Evolutionary conservation across 768 basidiomycete species (phyloP), one percentile per base, ranked within the genome.

Genomic region (Mycena latifolia): DNA sequence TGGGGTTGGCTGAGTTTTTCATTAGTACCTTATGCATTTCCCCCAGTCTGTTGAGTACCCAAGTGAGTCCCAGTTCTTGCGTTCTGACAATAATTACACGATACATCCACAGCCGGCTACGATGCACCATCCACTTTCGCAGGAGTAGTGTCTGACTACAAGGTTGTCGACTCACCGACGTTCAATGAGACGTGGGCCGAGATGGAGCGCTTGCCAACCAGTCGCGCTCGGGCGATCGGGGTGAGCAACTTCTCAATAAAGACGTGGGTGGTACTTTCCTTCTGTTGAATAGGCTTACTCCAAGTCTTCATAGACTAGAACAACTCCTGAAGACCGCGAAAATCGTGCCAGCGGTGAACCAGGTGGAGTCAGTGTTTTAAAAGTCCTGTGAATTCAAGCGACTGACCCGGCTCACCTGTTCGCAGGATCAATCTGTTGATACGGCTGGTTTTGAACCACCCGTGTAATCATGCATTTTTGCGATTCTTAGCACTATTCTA

Each of bases 211-310:
- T 68, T 88, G 14, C 76, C 83, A 33, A 78, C 77, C 28, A 80
- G 79, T 17, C 83, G 81, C 67, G 84, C 80, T 14, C 82, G 74
- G 57, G 82, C 85, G 2, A 86, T 88, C 64, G 87, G 88, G 0
- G 85, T 89, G 50, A 85, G 85, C 73, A 89, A 89, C 73, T 89
- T 88, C 70, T 86, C 85, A 6, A 76, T 87, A 61, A 86, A 87
- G 69, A 87, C 80, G 85, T 87, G 59, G 20, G 81, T 73, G 8
- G 24, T n/a, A n/a, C 22, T 7, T 39, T 18, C 6, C 46, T 22
- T 10, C 24, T 5, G 20, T 55, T 24, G n/a, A 28, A 14, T 18
- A 28, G 17, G 18, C 25, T 50, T 12, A 24, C 20, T 27, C 43
- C 17, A 41, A 28, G 48, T 61, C 53, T 5, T 8, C 33, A 7